Percentiles rank a stretch among this genome's conserved stretches.
Evolutionary conservation across 108 stramenopile genomes (phyloP).

Genomic region (Chaetoceros tenuissimus): DNA sequence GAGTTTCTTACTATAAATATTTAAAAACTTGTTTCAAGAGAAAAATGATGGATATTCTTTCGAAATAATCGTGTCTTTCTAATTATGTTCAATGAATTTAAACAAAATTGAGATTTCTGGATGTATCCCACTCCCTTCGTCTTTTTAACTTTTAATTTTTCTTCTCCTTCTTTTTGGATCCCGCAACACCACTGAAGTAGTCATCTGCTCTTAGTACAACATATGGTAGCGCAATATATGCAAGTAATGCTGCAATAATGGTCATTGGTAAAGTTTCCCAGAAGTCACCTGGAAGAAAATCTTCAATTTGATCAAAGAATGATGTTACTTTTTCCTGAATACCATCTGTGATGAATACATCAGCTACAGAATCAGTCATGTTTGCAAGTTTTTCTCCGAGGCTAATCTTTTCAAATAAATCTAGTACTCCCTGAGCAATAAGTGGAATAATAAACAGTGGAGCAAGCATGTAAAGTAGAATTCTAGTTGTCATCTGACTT

Average conservation of each 20-base stretch:
- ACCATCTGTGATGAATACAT: background rate
- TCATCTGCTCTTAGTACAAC: conserved; percentile 53
- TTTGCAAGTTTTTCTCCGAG: conserved; percentile 10
- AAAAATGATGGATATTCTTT: too few species aligned
- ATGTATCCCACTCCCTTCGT: too few species aligned
- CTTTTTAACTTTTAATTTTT: too few species aligned
- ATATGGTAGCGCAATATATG: conserved; percentile 44
- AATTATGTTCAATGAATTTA: too few species aligned
- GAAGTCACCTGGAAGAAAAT: conserved; percentile 31
- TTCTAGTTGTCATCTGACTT: conserved; percentile 60
- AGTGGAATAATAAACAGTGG: conserved; percentile 64
- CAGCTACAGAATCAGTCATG: conserved; percentile 4
- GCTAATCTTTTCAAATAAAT: conserved; percentile 15
- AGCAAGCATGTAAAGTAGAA: conserved; percentile 58
- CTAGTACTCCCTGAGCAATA: conserved; percentile 26
- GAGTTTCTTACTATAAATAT: too few species aligned
- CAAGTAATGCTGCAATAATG: conserved; percentile 38
- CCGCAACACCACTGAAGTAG: conserved; percentile 48
- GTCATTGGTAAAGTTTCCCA: conserved; percentile 55
- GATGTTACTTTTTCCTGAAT: background rate
- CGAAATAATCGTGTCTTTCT: too few species aligned
- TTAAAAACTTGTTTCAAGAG: too few species aligned
- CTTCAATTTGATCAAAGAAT: background rate
- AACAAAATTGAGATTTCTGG: too few species aligned
- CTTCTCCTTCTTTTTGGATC: conserved; percentile 5